Conservation (phyloP, 2,329 filamentous ascomycete genomes). For the Sporothrix inflata region DNA sequence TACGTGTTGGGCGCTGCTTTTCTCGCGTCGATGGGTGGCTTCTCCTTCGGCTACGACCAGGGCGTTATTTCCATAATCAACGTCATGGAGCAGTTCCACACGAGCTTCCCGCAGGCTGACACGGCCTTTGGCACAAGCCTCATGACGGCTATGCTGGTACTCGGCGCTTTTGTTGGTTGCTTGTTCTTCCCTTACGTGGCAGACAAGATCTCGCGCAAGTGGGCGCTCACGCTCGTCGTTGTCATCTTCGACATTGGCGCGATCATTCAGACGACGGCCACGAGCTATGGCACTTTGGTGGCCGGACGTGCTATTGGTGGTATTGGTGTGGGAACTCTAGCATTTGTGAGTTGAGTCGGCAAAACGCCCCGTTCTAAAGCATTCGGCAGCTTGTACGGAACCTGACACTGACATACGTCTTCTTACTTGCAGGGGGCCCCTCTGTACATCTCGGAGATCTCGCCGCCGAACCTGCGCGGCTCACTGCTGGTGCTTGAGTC, state of each 20-base stretch:
- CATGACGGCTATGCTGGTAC: conserved; percentile 49
- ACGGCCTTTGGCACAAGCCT: conserved; percentile 45
- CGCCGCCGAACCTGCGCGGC: conserved; percentile 29
- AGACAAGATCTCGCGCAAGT: conserved; percentile 49
- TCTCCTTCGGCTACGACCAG: conserved; percentile 44
- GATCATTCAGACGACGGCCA: conserved; percentile 43
- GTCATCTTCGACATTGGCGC: conserved; percentile 49
- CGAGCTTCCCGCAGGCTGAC: conserved; percentile 42
- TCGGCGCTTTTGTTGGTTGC: conserved; percentile 46
- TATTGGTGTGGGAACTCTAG: conserved; percentile 40
- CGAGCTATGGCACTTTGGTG: conserved; percentile 38
- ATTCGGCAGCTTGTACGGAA: too few relatives aligned
- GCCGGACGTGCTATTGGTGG: conserved; percentile 40
- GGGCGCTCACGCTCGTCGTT: conserved; percentile 45
- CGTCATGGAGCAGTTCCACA: conserved; percentile 56
- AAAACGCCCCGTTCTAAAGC: too few relatives aligned
- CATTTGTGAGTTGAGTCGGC: conserved; percentile 37
- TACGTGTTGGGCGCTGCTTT: background rate
- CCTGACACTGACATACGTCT: too few relatives aligned
- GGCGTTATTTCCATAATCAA: conserved; percentile 43
- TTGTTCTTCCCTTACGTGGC: conserved; percentile 43
- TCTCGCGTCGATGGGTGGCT: conserved; percentile 37
- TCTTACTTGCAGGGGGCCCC: conserved; percentile 36
- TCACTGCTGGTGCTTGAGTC: conserved; percentile 23
- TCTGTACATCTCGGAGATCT: conserved; percentile 31